Base-by-base conservation (phyloP, 1,284 basidiomycete species). In the Chalciporus sp. region DNA sequence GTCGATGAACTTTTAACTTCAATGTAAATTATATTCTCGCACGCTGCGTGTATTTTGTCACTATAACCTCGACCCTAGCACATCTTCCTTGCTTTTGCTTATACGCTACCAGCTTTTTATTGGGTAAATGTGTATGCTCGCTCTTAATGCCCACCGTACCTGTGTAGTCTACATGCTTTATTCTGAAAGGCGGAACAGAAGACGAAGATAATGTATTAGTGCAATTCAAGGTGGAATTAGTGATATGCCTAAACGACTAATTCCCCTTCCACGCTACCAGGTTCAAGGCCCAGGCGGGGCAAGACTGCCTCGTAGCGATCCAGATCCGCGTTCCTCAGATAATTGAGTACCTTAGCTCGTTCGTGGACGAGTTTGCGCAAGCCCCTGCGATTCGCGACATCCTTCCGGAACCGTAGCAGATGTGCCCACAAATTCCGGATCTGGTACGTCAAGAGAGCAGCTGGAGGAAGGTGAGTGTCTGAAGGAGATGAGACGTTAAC, bases 221-320 rank as follows among this genome's bases (percentile, higher is more conserved):
- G 16, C 8, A 19, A 37, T n/a, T n/a, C n/a, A n/a, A n/a, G n/a
- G n/a, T n/a, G n/a, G n/a, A n/a, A n/a, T 37, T 31, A 28, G 26
- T 8, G 2, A 40, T 23, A 23, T 17, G 16, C 31, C 37, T 73
- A 83, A 51, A 92, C 79, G 53, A 87, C 78, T 39, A 97, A 74
- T 69, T 98, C 95, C 44, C 95, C 95, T 73, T 97, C 94, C 6
- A 98, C 92, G 23, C 88, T 86, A 59, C 80, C 79, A 23, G 84
- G 79, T 62, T 94, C 87, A 45, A 98, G 70, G 2, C 90, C 95
- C 28, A 96, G 76, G 54, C 88, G 84, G 35, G 80, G 77, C 51
- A 98, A 77, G 33, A 93, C 71, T 17, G 71, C 74, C 56, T 92
- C 86, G 67, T 96, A 98, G 52, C 91, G 82, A 56, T 82, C 79